Percentiles rank a stretch among this genome's conserved stretches.
These are phyloP conservation scores for Botrytis aclada DNA, from an alignment of 2,329 filamentous ascomycete species.

Conservation along the genomic window DNA sequence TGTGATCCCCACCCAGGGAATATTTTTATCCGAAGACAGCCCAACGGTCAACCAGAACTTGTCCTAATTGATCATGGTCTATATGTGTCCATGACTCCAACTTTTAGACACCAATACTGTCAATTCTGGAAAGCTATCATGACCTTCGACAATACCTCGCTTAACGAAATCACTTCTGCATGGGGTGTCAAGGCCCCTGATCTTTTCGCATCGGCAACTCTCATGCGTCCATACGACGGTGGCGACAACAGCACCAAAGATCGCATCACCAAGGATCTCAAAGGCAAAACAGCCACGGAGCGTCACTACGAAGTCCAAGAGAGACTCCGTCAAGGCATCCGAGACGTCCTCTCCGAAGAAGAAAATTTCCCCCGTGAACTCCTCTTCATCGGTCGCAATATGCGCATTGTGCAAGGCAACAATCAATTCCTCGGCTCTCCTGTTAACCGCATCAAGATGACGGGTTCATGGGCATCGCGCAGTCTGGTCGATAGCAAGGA, in stretches of 20 bases:
- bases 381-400: constrained; percentile 69
- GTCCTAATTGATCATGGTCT: constrained; percentile 97
- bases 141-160: constrained; percentile 85
- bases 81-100: constrained; percentile 84
- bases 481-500: constrained; percentile 75
- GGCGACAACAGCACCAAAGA: constrained; percentile 68
- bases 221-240: constrained; percentile 87
- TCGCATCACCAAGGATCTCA: constrained; percentile 52
- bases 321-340: constrained; percentile 61
- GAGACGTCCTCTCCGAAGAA: constrained; percentile 64
- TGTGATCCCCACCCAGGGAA: constrained; percentile 98
- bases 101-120: constrained; percentile 82
- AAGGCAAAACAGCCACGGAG: constrained; percentile 53
- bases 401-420: constrained; percentile 71
- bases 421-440: constrained; percentile 72
- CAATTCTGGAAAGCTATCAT: constrained; percentile 92
- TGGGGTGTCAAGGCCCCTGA: constrained; percentile 92
- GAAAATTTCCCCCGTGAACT: constrained; percentile 68
- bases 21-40: constrained; percentile 86
- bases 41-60: constrained; percentile 79
- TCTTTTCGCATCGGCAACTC: constrained; percentile 84
- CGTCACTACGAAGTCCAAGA: constrained; percentile 75
- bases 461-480: constrained; percentile 82
- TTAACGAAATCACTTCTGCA: constrained; percentile 65
- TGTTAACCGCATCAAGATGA: constrained; percentile 87